Conservation (phyloP, 2,329 filamentous ascomycete species). For the Cladophialophora exuberans region DNA sequence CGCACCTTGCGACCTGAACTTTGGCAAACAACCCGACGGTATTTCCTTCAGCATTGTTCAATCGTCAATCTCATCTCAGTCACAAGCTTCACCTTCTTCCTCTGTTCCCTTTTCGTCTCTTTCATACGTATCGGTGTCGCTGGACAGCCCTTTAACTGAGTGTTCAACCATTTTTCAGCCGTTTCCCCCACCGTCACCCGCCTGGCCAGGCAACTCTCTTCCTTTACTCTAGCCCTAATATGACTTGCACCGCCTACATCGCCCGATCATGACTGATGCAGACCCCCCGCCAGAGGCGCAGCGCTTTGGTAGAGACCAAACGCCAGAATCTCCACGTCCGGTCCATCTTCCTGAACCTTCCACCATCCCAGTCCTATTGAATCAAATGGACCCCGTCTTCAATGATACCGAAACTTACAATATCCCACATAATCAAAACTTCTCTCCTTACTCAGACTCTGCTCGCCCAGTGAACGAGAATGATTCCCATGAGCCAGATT, state of each 20-base stretch:
- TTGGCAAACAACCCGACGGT: constrained; percentile 6
- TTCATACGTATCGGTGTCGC: constrained; percentile 14
- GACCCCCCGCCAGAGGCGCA: constrained; percentile 32
- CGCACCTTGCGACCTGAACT: neutral
- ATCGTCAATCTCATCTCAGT: constrained; percentile 11
- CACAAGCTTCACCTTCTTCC: neutral
- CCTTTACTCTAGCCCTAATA: constrained; percentile 25
- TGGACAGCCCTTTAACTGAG: constrained; percentile 15
- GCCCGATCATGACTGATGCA: constrained; percentile 32
- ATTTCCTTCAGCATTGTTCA: constrained; percentile 7
- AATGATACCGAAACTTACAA: constrained; percentile 66
- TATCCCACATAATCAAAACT: constrained; percentile 41
- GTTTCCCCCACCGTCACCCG: constrained; percentile 21
- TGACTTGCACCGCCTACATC: constrained; percentile 21
- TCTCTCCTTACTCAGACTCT: constrained; percentile 33
- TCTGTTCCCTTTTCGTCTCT: constrained; percentile 12
- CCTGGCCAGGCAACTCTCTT: constrained; percentile 15
- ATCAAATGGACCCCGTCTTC: constrained; percentile 73
- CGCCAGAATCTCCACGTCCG: constrained; percentile 72
- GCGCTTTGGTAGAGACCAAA: constrained; percentile 67
- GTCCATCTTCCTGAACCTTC: constrained; percentile 69
- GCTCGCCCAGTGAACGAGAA: constrained; percentile 24
- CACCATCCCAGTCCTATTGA: constrained; percentile 70
- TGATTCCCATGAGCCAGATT: constrained; percentile 30
- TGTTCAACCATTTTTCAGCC: constrained; percentile 12